Base-by-base conservation (phyloP, 2,329 filamentous ascomycete genomes). In the Furcasterigmium sp. region DNA sequence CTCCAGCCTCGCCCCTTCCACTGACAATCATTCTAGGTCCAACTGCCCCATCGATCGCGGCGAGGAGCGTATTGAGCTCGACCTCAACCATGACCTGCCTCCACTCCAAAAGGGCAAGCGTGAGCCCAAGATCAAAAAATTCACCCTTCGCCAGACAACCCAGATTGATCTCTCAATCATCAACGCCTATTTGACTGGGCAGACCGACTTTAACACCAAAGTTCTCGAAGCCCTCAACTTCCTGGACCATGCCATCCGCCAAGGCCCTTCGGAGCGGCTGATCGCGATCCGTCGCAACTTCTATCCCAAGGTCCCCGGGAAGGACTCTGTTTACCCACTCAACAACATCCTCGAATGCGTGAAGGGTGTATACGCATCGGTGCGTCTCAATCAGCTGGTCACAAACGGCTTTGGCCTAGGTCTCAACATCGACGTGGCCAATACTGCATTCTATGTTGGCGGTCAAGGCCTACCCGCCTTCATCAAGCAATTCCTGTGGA, bases 381-480 rank as follows among this genome's bases (percentile, higher is more conserved):
- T 96, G 41, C 81, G 90, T 34, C 76, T 91, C 18, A 85, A 84
- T 37, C 75, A 87, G 48, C 61, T 53, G 47, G 54, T 49, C 44
- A 64, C 69, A 2, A 20, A 47, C 28, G 73, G 78, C 25, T 75
- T 78, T 20, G 80, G 79, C 8, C 72, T 97, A 6, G 80, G 86
- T 0, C 69, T 98, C 58, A 97, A 96, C 53, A 81, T 95, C 10
- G 91, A 98, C 56, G 85, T 95, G 23, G 85, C 91, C 44, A 95
- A 97, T 58, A 87, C 88, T 1, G 87, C 86, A 11, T 98, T 98
- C 67, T 97, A 87, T 85, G 74, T 64, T 1, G 62, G 56, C 0
- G 49, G 57, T 2, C 62, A 68, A 37, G 57, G 56, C 1, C 41
- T 78, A 5, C 63, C 67, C 15, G n/a, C 37, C n/a, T 42, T 51